These are phyloP conservation scores for Nannizziopsis arthrosporioides DNA, from an alignment of 2,329 filamentous ascomycete species.

Conservation along the genomic window DNA sequence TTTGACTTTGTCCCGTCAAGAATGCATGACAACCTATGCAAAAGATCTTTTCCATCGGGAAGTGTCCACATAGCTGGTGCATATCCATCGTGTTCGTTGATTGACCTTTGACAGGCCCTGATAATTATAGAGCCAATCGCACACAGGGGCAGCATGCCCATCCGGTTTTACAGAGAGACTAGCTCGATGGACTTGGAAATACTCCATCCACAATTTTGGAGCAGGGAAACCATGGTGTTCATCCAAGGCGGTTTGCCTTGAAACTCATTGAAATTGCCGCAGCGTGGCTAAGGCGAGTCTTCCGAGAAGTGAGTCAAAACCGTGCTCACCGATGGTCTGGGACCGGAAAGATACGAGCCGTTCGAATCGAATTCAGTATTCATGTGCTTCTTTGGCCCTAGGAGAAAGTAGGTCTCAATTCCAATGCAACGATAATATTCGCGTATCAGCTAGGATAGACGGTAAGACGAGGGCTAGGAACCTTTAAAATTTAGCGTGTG, in stretches of 20 bases:
- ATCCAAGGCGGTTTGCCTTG: no score
- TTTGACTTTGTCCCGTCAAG: slow-evolving; percentile 4
- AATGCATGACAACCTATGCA: background rate
- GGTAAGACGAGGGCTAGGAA: no score
- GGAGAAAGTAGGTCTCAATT: slow-evolving; percentile 1
- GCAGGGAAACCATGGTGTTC: slow-evolving; percentile 1
- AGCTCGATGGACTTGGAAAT: no score
- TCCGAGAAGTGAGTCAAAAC: background rate
- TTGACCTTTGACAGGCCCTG: background rate
- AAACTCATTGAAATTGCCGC: no score
- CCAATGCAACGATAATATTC: slow-evolving; percentile 8
- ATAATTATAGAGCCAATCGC: slow-evolving; percentile 9
- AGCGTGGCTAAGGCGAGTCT: no score
- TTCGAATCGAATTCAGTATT: slow-evolving; percentile 2
- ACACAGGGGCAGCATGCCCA: background rate
- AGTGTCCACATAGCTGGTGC: background rate
- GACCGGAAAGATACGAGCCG: background rate
- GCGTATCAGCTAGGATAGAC: background rate
- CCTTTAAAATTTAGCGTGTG: no score
- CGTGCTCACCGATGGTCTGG: slow-evolving; percentile 1
- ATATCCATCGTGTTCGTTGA: slow-evolving; percentile 3
- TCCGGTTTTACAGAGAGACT: background rate
- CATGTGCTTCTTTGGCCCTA: background rate
- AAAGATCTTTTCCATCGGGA: background rate
- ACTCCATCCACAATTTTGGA: background rate